Evolutionary conservation across 2,329 filamentous ascomycete genomes (phyloP), one percentile per base, ranked within the genome.

Genomic region (Didymella keratinophila): DNA sequence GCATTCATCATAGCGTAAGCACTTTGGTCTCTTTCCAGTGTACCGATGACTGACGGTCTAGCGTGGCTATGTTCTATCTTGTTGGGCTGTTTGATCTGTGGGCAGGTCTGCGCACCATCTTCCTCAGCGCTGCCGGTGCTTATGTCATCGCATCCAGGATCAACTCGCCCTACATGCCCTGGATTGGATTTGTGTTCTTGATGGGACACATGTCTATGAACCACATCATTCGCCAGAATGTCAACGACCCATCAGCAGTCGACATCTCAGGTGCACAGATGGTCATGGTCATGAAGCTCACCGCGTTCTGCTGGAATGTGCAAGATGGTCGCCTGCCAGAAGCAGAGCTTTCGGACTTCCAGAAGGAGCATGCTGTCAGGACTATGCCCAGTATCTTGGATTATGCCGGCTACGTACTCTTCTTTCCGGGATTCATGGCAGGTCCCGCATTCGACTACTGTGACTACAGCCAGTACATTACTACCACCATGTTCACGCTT

Each of bases 201-300:
- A 98, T 99, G 94, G 89, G 89, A 54, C 94, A 99, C 79, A 91
- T 98, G 89, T 94, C 93, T 44, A 76, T 94, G 70, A 96, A 87
- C 75, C 95, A 99, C 76, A 89, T 99, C 62, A 81, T 86, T 57
- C 90, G 96, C 37, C 92, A 96, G 77, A 85, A 88, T 37, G 80
- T 84, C 37, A 83, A 90, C 67, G 83, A 87, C 61, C 86, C 91
- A 0, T 83, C 85, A 37, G 78, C 80, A 1, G 83, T 97, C 58
- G 95, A 99, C 75, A 93, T 99, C 67, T 97, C 94, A 56, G 78
- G 90, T 39, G 93, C 94, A 1, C 95, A 99, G 78, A 99, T 99
- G 95, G 95, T 99, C 32, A 80, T 98, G 68, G 89, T 98, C 63
- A 99, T 99, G 92, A 99, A 99, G 74, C 86, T 99, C 34, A 92